Evolutionary conservation across 202 grass and related monocot genomes (phyloP).

Genomic region (Panicum virgatum): DNA sequence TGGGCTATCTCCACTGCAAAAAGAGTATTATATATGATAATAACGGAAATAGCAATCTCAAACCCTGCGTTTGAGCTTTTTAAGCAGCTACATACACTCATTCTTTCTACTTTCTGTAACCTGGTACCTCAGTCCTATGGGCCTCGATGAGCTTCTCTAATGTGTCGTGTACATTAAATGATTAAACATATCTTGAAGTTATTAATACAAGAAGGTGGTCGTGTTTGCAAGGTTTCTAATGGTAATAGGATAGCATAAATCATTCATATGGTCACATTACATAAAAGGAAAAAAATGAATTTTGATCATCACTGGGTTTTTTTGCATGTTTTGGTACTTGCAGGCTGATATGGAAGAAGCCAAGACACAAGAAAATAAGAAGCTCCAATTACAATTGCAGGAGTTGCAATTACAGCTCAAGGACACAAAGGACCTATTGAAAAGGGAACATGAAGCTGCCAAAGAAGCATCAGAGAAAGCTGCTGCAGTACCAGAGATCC

Average conservation of each 20-base stretch:
- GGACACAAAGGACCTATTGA: conserved; percentile 62
- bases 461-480: conserved; percentile 63
- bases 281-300: background rate
- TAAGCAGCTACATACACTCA: background rate
- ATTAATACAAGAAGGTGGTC: background rate
- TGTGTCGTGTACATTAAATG: conserved; percentile 23
- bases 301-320: background rate
- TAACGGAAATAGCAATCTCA: background rate
- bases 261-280: conserved; percentile 9
- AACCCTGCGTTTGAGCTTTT: background rate
- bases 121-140: background rate
- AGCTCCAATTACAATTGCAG: conserved; percentile 64
- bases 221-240: conserved; percentile 23
- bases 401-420: conserved; percentile 65
- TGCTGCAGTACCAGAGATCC: conserved; percentile 58
- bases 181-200: conserved; percentile 13
- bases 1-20: background rate
- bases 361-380: conserved; percentile 75
- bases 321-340: conserved; percentile 34
- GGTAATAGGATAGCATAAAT: conserved; percentile 3
- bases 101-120: conserved; percentile 2
- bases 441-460: conserved; percentile 54
- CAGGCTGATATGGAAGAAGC: conserved; percentile 90
- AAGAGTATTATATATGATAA: background rate
- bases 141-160: background rate